These are phyloP conservation scores for Gyromitra esculenta DNA, from an alignment of 2,329 filamentous ascomycete species.

Conservation along the genomic window DNA sequence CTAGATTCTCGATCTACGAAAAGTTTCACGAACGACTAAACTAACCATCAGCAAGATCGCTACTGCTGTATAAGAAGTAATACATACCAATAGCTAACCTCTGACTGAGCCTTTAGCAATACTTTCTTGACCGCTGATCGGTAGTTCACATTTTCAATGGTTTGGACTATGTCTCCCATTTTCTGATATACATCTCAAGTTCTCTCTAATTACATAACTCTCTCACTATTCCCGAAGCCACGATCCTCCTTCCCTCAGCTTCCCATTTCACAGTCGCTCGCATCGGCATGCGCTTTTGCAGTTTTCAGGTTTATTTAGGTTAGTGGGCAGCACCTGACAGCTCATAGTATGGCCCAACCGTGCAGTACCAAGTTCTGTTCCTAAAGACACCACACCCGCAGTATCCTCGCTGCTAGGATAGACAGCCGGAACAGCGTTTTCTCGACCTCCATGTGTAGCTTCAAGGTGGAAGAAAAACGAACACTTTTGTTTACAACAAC, in stretches of 20 bases:
- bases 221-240: background rate
- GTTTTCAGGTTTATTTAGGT: background rate
- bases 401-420: background rate
- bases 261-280: background rate
- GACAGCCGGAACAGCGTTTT: background rate
- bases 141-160: background rate
- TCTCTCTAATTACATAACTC: background rate
- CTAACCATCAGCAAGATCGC: background rate
- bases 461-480: background rate
- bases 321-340: background rate
- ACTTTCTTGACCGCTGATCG: background rate
- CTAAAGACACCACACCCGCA: background rate
- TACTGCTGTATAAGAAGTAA: background rate
- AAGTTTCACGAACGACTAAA: background rate
- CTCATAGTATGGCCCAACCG: background rate
- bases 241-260: background rate
- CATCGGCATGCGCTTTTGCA: background rate
- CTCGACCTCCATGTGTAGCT: slow-evolving; percentile 8
- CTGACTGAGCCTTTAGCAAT: slow-evolving; percentile 1
- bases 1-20: background rate
- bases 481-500: slow-evolving; percentile 18
- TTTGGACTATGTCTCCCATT: background rate
- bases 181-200: background rate
- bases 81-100: background rate
- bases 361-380: background rate